These are phyloP conservation scores for Pulveroboletus sp. DNA, from an alignment of 768 basidiomycete species.

Conservation along the genomic window DNA sequence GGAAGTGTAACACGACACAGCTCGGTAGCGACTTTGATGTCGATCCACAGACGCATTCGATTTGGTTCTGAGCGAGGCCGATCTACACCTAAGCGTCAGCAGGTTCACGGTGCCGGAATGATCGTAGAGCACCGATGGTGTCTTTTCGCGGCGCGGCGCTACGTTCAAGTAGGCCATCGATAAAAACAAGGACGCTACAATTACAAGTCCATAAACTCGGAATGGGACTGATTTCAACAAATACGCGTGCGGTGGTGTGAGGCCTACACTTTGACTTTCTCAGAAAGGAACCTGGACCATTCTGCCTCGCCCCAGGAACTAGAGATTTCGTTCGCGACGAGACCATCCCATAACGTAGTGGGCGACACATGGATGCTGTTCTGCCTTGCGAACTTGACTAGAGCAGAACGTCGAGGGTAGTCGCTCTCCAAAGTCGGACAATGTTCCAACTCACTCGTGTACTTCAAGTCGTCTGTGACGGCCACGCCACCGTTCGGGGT, in stretches of 20 bases:
- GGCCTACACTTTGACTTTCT: constrained; percentile 45
- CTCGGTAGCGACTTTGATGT: too few relatives aligned
- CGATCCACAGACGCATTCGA: too few relatives aligned
- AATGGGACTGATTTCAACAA: not conserved
- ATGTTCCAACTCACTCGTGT: constrained; percentile 58
- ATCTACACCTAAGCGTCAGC: too few relatives aligned
- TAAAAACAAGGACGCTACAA: not conserved
- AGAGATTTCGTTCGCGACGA: constrained; percentile 65
- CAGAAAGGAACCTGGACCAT: constrained; percentile 70
- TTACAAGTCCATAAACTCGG: not conserved
- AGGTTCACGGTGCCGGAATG: too few relatives aligned
- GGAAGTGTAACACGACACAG: too few relatives aligned
- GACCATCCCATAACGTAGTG: constrained; percentile 72
- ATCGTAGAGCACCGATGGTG: too few relatives aligned
- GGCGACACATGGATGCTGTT: constrained; percentile 92
- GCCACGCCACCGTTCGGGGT: constrained; percentile 75
- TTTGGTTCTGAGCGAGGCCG: too few relatives aligned
- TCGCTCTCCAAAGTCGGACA: not conserved
- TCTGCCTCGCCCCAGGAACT: constrained; percentile 80
- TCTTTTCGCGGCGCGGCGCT: too few relatives aligned
- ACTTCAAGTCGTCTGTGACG: constrained; percentile 84
- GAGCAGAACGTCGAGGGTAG: not conserved
- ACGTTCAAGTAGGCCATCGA: not conserved
- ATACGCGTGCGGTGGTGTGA: not conserved
- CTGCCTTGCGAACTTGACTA: constrained; percentile 89